These are phyloP conservation scores for Xylaria hypoxylon DNA, from an alignment of 2,329 filamentous ascomycete genomes.

Conservation along the genomic window DNA sequence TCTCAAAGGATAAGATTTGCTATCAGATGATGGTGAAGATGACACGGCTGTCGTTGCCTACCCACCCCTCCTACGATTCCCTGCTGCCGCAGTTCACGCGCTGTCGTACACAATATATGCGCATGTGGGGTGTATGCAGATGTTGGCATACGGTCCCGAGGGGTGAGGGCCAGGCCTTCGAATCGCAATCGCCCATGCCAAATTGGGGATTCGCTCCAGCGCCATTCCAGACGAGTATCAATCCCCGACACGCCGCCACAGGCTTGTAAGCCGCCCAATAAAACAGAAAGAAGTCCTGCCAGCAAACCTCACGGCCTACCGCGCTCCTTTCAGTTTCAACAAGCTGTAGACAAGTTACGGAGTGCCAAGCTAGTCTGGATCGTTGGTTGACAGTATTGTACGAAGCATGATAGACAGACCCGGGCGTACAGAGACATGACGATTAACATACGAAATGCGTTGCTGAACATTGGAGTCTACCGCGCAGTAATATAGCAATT, in stretches of 20 bases:
- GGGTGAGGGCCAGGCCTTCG: not conserved
- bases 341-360: conserved; percentile 13
- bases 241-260: conserved; percentile 15
- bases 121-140: conserved; percentile 37
- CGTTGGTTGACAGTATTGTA: conserved; percentile 3
- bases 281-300: not conserved
- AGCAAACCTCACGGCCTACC: not conserved
- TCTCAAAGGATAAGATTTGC: conserved; percentile 16
- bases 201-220: conserved; percentile 11
- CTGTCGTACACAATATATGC: conserved; percentile 26
- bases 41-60: conserved; percentile 33
- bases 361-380: conserved; percentile 2
- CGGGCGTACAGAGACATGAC: conserved; percentile 1
- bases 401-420: not conserved
- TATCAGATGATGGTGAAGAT: conserved; percentile 29
- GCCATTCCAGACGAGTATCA: conserved; percentile 16
- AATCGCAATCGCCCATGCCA: conserved; percentile 11
- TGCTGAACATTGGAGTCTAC: conserved; percentile 9
- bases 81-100: conserved; percentile 37
- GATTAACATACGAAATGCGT: conserved; percentile 12
- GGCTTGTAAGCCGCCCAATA: not conserved
- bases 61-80: conserved; percentile 24
- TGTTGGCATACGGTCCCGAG: conserved; percentile 32
- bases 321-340: not conserved
- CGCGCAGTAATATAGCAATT: conserved; percentile 4